Evolutionary conservation across 257 asterid genomes (phyloP).

Genomic region (Primulina huaijiensis): DNA sequence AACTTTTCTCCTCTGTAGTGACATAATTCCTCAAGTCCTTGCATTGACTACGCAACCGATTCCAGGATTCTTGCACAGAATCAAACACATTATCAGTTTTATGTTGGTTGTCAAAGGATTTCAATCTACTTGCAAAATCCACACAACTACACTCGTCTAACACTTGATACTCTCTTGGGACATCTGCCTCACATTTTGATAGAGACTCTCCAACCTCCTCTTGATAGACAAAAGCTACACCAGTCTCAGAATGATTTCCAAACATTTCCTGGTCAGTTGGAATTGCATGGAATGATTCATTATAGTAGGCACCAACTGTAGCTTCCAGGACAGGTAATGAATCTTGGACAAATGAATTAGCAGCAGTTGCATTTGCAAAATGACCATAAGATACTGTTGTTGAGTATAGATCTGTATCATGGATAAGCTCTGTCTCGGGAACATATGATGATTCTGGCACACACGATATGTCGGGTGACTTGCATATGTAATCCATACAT

Average conservation of each 20-base stretch:
- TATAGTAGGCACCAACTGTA: constrained; percentile 21
- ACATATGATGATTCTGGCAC: constrained; percentile 67
- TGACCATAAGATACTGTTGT: constrained; percentile 50
- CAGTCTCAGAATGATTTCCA: constrained; percentile 35
- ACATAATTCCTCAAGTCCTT: constrained; percentile 42
- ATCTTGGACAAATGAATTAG: constrained; percentile 33
- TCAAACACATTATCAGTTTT: constrained; percentile 32
- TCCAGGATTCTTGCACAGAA: constrained; percentile 72
- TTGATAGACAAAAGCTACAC: constrained; percentile 26
- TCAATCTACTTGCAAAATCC: constrained; percentile 38
- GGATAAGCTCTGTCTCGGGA: constrained; percentile 57
- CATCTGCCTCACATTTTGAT: constrained; percentile 42
- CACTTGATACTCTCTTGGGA: constrained; percentile 41
- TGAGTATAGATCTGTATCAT: constrained; percentile 46
- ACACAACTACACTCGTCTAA: constrained; percentile 91
- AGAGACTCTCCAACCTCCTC: constrained; percentile 70
- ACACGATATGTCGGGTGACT: constrained; percentile 39
- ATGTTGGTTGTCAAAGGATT: constrained; percentile 27
- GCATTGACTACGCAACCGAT: constrained; percentile 45
- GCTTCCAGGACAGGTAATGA: constrained; percentile 29
- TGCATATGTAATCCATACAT: constrained; percentile 33
- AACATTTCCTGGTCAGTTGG: constrained; percentile 32
- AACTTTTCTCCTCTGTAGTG: constrained; percentile 66
- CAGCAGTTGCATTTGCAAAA: constrained; percentile 34
- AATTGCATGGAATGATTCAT: constrained; percentile 24